Evolutionary conservation across 345 rosid genomes (phyloP).

Genomic region (Aegle marmelos): DNA sequence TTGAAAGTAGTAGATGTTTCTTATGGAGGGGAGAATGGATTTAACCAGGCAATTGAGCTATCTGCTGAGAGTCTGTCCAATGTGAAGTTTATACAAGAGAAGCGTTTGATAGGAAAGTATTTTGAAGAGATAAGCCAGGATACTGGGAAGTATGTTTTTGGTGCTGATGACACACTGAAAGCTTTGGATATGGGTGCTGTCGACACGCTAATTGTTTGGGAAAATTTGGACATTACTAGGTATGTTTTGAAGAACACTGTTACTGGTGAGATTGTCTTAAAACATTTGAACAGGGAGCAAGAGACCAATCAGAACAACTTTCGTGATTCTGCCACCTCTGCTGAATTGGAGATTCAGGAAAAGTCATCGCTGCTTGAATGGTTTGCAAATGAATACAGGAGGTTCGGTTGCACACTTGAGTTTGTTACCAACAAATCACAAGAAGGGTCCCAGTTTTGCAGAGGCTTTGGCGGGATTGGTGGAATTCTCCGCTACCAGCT

Average conservation of each 20-base stretch:
- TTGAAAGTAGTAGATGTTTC: constrained; percentile 90
- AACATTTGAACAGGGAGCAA: constrained; percentile 62
- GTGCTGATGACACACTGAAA: constrained; percentile 82
- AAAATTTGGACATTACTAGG: constrained; percentile 76
- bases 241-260: constrained; percentile 50
- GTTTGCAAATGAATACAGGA: constrained; percentile 65
- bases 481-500: constrained; percentile 69
- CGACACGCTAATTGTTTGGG: constrained; percentile 89
- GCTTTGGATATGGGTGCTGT: constrained; percentile 96
- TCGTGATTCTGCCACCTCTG: constrained; percentile 33
- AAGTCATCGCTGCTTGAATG: constrained; percentile 58
- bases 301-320: constrained; percentile 47
- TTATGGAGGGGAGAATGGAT: constrained; percentile 91
- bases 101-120: constrained; percentile 79
- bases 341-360: constrained; percentile 55
- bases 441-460: constrained; percentile 72
- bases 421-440: constrained; percentile 73
- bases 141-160: constrained; percentile 85
- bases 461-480: constrained; percentile 76
- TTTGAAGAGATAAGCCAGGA: constrained; percentile 97
- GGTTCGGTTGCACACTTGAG: constrained; percentile 61
- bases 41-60: constrained; percentile 87
- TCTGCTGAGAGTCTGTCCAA: constrained; percentile 85
- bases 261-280: constrained; percentile 43
- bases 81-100: constrained; percentile 93